phyloP scores from a whole-genome alignment of 345 rosid genomes.

The Brassica incana region DNA sequence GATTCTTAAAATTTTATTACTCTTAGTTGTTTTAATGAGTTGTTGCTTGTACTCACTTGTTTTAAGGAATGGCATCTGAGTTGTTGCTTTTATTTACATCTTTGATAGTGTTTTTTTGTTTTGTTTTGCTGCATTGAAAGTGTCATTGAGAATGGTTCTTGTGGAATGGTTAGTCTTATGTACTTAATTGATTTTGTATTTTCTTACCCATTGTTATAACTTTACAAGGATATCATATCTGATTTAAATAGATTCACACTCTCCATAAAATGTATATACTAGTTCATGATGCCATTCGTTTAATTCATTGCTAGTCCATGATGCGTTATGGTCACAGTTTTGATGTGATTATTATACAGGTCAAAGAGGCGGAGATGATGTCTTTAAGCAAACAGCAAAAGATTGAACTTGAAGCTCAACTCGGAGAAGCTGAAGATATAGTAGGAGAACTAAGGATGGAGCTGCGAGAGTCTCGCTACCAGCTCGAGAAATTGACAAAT shows the following conservation, averaged over 20 bases:
- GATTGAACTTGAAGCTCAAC: constrained; percentile 88
- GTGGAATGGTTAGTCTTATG: not conserved
- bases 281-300: too few relatives aligned
- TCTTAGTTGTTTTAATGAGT: too few relatives aligned
- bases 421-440: constrained; percentile 86
- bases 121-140: not conserved
- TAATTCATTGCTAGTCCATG: too few relatives aligned
- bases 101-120: not conserved
- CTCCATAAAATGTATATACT: too few relatives aligned
- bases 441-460: constrained; percentile 83
- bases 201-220: not conserved
- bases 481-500: constrained; percentile 48
- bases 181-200: not conserved
- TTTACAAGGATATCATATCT: too few relatives aligned
- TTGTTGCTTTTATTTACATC: not conserved
- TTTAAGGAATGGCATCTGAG: too few relatives aligned
- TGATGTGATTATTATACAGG: constrained; percentile 51
- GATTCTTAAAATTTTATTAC: too few relatives aligned
- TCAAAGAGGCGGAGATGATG: constrained; percentile 62
- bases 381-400: constrained; percentile 53
- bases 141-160: not conserved
- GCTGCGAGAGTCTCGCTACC: constrained; percentile 63
- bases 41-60: too few relatives aligned
- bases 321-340: not conserved
- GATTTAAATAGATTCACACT: too few relatives aligned